Percentiles rank a stretch among this genome's conserved stretches.
These are phyloP conservation scores for Diaporthe sp. DNA, from an alignment of 2,329 filamentous ascomycete genomes.

Conservation along the genomic window DNA sequence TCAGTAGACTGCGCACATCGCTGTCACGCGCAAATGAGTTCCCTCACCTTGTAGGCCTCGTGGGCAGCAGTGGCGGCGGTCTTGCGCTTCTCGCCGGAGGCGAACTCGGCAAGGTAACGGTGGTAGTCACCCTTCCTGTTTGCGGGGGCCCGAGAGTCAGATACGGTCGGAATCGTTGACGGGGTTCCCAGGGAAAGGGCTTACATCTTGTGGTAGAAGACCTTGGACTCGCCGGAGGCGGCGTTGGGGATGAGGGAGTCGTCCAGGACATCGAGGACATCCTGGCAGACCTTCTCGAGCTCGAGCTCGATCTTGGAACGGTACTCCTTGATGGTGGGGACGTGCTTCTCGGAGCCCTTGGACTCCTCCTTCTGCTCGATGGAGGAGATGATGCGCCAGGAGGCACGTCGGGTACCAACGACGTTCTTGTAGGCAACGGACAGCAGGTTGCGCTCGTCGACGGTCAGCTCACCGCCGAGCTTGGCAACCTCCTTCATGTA, in stretches of 20 bases:
- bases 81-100: conserved; percentile 93
- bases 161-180: background rate
- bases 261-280: conserved; percentile 95
- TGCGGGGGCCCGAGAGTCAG: conserved; percentile 34
- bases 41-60: conserved; percentile 95
- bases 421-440: conserved; percentile 99
- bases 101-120: conserved; percentile 95
- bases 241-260: conserved; percentile 95
- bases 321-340: conserved; percentile 94
- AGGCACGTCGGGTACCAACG: conserved; percentile 96
- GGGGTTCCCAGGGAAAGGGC: conserved; percentile 53
- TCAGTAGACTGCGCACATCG: conserved; percentile 31
- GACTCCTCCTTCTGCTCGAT: conserved; percentile 99
- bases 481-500: conserved; percentile 99
- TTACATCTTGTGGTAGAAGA: conserved; percentile 99
- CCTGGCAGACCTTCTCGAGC: conserved; percentile 98
- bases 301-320: conserved; percentile 98
- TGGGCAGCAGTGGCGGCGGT: conserved; percentile 87
- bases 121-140: conserved; percentile 96
- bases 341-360: conserved; percentile 97
- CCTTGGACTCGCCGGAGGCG: conserved; percentile 97
- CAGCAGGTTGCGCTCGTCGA: conserved; percentile 98
- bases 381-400: conserved; percentile 99
- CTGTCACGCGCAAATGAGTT: background rate
- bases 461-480: conserved; percentile 82